Conservation (phyloP, 2,329 filamentous ascomycete genomes). For the Monilinia polystroma region DNA sequence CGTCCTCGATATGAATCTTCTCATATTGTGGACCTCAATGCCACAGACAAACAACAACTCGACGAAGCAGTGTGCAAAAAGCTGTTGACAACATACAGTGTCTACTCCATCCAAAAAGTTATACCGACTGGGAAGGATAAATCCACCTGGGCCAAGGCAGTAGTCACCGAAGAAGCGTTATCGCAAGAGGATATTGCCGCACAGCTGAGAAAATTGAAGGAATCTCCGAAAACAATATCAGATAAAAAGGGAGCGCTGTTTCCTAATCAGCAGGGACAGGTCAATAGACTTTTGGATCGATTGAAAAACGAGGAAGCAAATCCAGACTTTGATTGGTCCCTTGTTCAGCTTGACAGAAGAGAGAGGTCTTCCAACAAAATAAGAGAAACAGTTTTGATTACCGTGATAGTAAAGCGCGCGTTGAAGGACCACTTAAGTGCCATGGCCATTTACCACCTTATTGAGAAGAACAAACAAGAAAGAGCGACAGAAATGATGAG, state of each 20-base stretch:
- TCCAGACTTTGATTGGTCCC: slow-evolving; percentile 35
- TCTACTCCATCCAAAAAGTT: slow-evolving; percentile 34
- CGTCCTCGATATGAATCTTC: slow-evolving; percentile 19
- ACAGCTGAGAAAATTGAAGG: slow-evolving; percentile 35
- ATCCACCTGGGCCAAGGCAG: slow-evolving; percentile 36
- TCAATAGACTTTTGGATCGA: slow-evolving; percentile 36
- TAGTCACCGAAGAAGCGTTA: slow-evolving; percentile 33
- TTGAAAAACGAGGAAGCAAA: slow-evolving; percentile 33
- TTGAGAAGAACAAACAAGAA: slow-evolving; percentile 30
- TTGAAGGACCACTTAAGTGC: slow-evolving; percentile 29
- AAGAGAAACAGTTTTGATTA: slow-evolving; percentile 36
- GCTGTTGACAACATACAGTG: slow-evolving; percentile 28
- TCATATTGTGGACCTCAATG: slow-evolving; percentile 7
- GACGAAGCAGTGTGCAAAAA: slow-evolving; percentile 18
- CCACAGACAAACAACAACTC: not conserved
- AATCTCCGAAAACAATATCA: slow-evolving; percentile 30
- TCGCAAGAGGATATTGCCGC: slow-evolving; percentile 36
- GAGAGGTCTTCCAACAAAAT: slow-evolving; percentile 24
- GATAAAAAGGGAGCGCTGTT: slow-evolving; percentile 36
- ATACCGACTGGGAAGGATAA: slow-evolving; percentile 30
- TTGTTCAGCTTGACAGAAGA: slow-evolving; percentile 35
- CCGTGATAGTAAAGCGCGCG: slow-evolving; percentile 34
- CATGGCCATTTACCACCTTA: slow-evolving; percentile 27
- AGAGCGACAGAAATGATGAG: slow-evolving; percentile 23
- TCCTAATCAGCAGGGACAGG: slow-evolving; percentile 35